Evolutionary conservation across 225 moss, liverwort and hornwort genomes (phyloP).

Genomic region (Asterella californica): DNA sequence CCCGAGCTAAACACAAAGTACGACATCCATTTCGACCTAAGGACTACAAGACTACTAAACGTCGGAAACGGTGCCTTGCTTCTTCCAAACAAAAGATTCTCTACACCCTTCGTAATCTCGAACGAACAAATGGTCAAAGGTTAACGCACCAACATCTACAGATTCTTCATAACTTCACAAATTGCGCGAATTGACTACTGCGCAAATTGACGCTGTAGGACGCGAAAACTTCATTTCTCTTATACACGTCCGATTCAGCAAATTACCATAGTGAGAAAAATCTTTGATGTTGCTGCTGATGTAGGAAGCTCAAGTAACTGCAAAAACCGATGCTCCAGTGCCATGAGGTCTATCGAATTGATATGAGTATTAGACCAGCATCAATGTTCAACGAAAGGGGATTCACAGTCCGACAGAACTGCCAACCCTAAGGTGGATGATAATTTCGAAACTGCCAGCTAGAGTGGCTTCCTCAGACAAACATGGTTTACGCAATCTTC

Average conservation of each 20-base stretch:
- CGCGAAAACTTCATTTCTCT: neutral
- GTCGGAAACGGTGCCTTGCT: neutral
- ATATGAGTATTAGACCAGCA: neutral
- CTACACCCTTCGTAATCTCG: neutral
- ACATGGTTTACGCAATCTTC: too few relatives aligned
- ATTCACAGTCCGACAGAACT: too few relatives aligned
- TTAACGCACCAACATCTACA: neutral
- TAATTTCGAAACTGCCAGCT: too few relatives aligned
- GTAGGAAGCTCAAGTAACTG: slow-evolving; percentile 42
- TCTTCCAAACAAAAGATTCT: neutral
- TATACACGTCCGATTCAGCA: neutral
- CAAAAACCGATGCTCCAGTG: slow-evolving; percentile 32
- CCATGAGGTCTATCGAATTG: slow-evolving; percentile 8
- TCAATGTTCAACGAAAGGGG: too few relatives aligned
- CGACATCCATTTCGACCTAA: neutral
- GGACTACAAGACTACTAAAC: neutral
- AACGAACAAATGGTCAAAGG: neutral
- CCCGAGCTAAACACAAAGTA: neutral
- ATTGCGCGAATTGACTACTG: too few relatives aligned
- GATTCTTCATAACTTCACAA: neutral
- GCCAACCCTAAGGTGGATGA: too few relatives aligned
- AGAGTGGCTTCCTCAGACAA: too few relatives aligned
- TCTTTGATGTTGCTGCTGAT: slow-evolving; percentile 25
- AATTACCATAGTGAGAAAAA: slow-evolving; percentile 34
- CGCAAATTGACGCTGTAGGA: too few relatives aligned